A percentile compares a stretch with the other conserved stretches of the same genome.
phyloP scores from a whole-genome alignment of 129 eudicot species.

The Oenanthe sinensis region DNA sequence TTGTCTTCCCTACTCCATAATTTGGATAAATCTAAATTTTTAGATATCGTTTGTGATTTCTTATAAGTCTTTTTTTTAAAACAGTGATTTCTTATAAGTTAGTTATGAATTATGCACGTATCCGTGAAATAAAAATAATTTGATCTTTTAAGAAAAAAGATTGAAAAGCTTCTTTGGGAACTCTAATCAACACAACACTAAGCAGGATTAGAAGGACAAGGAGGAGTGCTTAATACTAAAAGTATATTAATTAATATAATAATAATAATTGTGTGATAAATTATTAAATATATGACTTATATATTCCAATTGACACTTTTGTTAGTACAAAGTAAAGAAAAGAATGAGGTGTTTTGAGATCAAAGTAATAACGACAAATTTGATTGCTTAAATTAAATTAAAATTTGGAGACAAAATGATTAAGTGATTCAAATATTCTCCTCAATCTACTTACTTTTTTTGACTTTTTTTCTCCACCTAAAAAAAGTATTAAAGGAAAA shows the following conservation, averaged over 20 bases:
- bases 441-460: neutral
- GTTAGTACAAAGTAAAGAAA: slow-evolving; percentile 1
- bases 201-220: neutral
- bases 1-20: no score
- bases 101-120: no score
- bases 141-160: no score
- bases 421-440: neutral
- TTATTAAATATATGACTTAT: neutral
- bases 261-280: no score
- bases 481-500: neutral
- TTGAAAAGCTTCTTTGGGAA: no score
- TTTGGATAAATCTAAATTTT: no score
- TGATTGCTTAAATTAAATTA: neutral
- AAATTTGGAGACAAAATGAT: slow-evolving; percentile 5
- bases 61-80: no score
- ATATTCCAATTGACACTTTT: neutral
- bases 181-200: neutral
- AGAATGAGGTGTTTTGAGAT: neutral
- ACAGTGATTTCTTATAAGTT: no score
- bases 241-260: neutral
- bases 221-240: neutral
- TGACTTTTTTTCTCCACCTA: neutral
- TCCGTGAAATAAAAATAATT: no score
- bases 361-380: slow-evolving; percentile 1
- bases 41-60: no score